Evolutionary conservation across 2,329 filamentous ascomycete species (phyloP).

Genomic region (Aspergillus sp.): DNA sequence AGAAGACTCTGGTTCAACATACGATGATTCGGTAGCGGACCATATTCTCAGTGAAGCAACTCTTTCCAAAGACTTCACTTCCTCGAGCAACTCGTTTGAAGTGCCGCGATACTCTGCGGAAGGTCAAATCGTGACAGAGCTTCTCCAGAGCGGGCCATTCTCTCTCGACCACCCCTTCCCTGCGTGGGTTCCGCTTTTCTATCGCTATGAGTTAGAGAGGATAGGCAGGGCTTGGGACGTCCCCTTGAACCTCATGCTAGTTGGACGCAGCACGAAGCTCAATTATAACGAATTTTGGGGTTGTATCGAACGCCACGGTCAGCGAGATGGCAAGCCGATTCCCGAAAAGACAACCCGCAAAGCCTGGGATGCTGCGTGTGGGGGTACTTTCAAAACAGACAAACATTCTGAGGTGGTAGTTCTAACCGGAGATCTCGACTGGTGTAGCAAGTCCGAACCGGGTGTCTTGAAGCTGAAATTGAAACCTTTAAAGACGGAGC

Average conservation of each 20-base stretch:
- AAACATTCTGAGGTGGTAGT: constrained; percentile 39
- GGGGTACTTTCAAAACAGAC: constrained; percentile 31
- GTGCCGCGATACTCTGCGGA: constrained; percentile 16
- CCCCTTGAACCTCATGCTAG: constrained; percentile 28
- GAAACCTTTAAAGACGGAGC: constrained; percentile 43
- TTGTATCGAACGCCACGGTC: constrained; percentile 28
- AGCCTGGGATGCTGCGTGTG: constrained; percentile 37
- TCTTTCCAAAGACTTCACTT: background rate
- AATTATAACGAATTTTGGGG: constrained; percentile 35
- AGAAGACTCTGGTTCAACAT: constrained; percentile 26
- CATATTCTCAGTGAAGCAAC: constrained; percentile 19
- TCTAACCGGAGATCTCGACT: constrained; percentile 42
- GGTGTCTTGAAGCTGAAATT: constrained; percentile 41
- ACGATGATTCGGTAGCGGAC: constrained; percentile 27
- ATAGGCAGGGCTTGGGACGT: constrained; percentile 32
- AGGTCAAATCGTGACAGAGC: constrained; percentile 27
- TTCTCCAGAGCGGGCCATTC: constrained; percentile 39
- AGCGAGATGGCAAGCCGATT: constrained; percentile 22
- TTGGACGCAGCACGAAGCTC: constrained; percentile 23
- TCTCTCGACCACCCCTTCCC: constrained; percentile 26
- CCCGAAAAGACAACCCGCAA: constrained; percentile 32
- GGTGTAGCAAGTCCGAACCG: constrained; percentile 31
- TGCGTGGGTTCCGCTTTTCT: constrained; percentile 30
- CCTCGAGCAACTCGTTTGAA: background rate
- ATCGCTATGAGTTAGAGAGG: constrained; percentile 40